Evolutionary conservation across 1,284 basidiomycete species (phyloP), one percentile per base, ranked within the genome.

Genomic region (Apiotrichum sp.): DNA sequence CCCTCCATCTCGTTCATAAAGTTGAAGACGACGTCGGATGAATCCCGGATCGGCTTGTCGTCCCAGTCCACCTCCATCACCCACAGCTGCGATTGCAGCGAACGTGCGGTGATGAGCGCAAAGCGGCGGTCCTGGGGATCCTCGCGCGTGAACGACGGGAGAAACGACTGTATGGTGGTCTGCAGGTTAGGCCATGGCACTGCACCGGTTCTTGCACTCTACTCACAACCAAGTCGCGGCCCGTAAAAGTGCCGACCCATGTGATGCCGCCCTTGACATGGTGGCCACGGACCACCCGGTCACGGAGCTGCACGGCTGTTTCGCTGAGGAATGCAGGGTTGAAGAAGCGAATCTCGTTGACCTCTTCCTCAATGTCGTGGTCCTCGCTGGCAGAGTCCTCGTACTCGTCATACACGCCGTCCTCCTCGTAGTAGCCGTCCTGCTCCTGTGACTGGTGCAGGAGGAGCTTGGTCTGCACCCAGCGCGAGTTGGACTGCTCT

Each of bases 61-160:
- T 89, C 91, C 90, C 93, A 96, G 72, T 97, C 93, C 6, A 97
- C 93, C 71, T 98, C 95, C 71, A 95, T 91, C 72, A 98, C 93
- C 80, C 93, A 96, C 6, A 97, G 81, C 72, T 95, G 89, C 60
- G 84, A 86, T 67, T 98, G 93, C 34, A 98, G 79, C 61, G 88
- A 88, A 33, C 90, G 85, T 0, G 92, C 93, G 11, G 96, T 85
- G 64, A 86, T 83, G 10, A 97, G 79, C 2, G 93, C 91, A 11
- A 87, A 85, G 32, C 87, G 82, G 3, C 92, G 81, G 66, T 92
- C 89, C 54, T 80, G 81, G 0, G 82, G 82, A 1, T 84, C 81
- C 34, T 85, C 81, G 11, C 85, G 83, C 58, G 91, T 86, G 57
- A 86, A 87, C 79, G 83, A 69, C 81, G 86, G 65, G 10, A 93